Conservation (phyloP, 169 alveolate species). For the Plasmodium vinckei region DNA sequence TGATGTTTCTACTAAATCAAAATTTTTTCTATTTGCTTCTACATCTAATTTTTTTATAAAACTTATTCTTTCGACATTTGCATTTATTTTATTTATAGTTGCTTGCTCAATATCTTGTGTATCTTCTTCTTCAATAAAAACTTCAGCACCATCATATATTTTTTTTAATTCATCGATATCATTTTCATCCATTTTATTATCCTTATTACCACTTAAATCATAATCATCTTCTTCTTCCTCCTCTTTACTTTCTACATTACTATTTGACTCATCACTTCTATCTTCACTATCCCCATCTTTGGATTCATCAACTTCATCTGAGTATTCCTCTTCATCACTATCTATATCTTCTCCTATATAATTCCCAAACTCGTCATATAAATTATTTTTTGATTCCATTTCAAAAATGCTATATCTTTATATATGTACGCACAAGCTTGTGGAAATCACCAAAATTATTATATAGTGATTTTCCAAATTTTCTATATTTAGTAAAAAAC, state of each 20-base stretch:
- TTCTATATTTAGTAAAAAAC: too few species aligned
- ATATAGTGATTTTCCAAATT: background rate
- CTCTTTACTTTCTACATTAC: slow-evolving; percentile 73
- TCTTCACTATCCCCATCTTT: slow-evolving; percentile 25
- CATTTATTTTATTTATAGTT: slow-evolving; percentile 95
- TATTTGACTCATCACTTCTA: slow-evolving; percentile 75
- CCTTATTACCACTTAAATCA: slow-evolving; percentile 23
- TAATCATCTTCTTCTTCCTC: slow-evolving; percentile 13
- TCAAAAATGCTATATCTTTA: background rate
- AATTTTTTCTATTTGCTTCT: slow-evolving; percentile 83
- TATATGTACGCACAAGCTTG: background rate
- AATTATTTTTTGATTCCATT: slow-evolving; percentile 74
- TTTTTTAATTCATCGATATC: slow-evolving; percentile 80
- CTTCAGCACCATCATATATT: slow-evolving; percentile 82
- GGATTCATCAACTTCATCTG: slow-evolving; percentile 58
- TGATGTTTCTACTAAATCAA: slow-evolving; percentile 83
- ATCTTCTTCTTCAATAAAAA: slow-evolving; percentile 97
- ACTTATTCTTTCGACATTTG: slow-evolving; percentile 85
- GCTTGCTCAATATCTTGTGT: slow-evolving; percentile 98
- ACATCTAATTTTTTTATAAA: slow-evolving; percentile 80
- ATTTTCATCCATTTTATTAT: slow-evolving; percentile 56
- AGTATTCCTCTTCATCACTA: slow-evolving; percentile 82
- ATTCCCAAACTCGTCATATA: slow-evolving; percentile 99
- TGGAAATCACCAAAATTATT: background rate
- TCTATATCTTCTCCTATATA: slow-evolving; percentile 96